Evolutionary conservation across 164 flowering plant species (phyloP).

Genomic region (Hamamelis virginiana): DNA sequence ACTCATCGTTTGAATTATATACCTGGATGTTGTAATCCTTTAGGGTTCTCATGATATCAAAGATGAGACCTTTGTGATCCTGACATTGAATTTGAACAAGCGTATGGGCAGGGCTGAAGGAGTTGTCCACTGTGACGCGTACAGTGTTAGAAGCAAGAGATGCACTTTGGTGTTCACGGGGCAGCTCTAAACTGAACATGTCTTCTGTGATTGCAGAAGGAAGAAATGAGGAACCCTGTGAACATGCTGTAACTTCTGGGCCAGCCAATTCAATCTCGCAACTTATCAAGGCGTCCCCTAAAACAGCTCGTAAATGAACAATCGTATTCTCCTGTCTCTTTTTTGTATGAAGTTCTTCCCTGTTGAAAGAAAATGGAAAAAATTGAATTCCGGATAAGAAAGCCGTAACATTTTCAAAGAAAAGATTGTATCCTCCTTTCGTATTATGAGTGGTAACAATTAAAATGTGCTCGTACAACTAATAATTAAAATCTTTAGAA

Average conservation of each 20-base stretch:
- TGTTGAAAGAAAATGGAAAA: slow-evolving; percentile 11
- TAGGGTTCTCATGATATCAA: slow-evolving; percentile 84
- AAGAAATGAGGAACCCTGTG: slow-evolving; percentile 58
- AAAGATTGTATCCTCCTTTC: too few relatives aligned
- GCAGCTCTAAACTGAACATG: slow-evolving; percentile 34
- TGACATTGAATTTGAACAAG: slow-evolving; percentile 77
- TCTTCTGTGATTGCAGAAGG: slow-evolving; percentile 55
- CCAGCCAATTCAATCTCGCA: slow-evolving; percentile 70
- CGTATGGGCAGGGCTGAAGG: slow-evolving; percentile 81
- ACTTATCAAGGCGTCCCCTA: slow-evolving; percentile 62
- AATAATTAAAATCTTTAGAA: too few relatives aligned
- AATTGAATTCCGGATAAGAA: background rate
- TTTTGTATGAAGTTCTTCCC: slow-evolving; percentile 70
- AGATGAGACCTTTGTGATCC: slow-evolving; percentile 92
- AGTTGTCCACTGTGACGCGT: slow-evolving; percentile 70
- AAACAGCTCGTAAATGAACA: slow-evolving; percentile 34
- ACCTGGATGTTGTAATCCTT: slow-evolving; percentile 96
- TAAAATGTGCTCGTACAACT: too few relatives aligned
- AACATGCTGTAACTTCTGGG: slow-evolving; percentile 51
- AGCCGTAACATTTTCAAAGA: background rate
- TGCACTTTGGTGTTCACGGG: slow-evolving; percentile 24
- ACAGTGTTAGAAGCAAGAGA: slow-evolving; percentile 28
- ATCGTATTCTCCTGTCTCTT: slow-evolving; percentile 56
- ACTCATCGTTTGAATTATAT: background rate
- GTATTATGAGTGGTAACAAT: too few relatives aligned